Conservation (phyloP, 257 asterid genomes). For the Mitragyna speciosa region DNA sequence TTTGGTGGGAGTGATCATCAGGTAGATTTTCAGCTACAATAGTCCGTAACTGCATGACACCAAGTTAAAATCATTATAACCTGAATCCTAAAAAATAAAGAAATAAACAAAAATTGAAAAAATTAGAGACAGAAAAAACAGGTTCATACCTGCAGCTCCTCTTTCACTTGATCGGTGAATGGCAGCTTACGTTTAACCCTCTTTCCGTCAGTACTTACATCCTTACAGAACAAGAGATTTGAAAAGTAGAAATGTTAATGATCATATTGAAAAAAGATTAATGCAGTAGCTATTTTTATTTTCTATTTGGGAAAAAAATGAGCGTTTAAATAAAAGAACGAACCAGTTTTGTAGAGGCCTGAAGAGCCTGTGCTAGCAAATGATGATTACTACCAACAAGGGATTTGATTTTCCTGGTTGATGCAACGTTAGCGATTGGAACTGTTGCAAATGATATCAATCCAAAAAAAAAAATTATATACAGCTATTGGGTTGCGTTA, state of each 20-base stretch:
- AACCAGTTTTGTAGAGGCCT: constrained; percentile 79
- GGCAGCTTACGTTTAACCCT: constrained; percentile 70
- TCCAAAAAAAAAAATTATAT: neutral
- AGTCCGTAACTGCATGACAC: constrained; percentile 55
- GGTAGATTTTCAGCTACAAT: constrained; percentile 94
- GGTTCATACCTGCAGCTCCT: constrained; percentile 73
- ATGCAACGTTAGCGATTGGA: constrained; percentile 68
- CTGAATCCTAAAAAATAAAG: neutral
- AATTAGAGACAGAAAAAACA: neutral
- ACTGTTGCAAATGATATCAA: constrained; percentile 42
- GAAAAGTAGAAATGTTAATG: neutral
- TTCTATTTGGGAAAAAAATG: neutral
- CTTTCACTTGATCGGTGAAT: constrained; percentile 79
- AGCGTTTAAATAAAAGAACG: constrained; percentile 9
- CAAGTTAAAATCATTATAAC: neutral
- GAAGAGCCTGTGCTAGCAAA: constrained; percentile 78
- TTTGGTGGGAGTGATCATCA: constrained; percentile 96
- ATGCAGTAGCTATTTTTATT: neutral
- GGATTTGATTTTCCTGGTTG: constrained; percentile 89
- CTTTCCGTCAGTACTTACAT: constrained; percentile 86
- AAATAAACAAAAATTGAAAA: neutral
- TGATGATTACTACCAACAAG: constrained; percentile 55
- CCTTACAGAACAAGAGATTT: constrained; percentile 25
- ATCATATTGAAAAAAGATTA: neutral
- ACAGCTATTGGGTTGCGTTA: neutral